Evolutionary conservation across 2,329 filamentous ascomycete genomes (phyloP).

Genomic region (Ascochyta koolunga): DNA sequence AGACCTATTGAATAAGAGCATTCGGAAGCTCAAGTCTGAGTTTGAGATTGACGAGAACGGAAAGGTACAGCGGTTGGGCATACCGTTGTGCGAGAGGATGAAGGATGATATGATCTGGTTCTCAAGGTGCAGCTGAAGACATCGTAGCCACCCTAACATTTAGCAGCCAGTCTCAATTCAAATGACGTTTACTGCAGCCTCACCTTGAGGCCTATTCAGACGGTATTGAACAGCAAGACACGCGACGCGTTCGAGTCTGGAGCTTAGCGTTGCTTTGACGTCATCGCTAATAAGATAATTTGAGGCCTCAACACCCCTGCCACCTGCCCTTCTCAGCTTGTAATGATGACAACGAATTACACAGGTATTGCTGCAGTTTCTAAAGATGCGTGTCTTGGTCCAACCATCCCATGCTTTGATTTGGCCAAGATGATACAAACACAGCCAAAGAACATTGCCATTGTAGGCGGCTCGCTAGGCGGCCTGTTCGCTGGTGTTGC

Average conservation of each 20-base stretch:
- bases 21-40: conserved; percentile 11
- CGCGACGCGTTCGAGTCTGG: too few species aligned
- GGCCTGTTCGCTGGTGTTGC: conserved; percentile 31
- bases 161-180: too few species aligned
- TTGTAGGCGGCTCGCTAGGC: conserved; percentile 31
- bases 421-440: conserved; percentile 15
- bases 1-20: not conserved
- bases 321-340: not conserved
- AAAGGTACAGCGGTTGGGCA: conserved; percentile 5
- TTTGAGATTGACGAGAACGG: conserved; percentile 10
- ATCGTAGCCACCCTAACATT: too few species aligned
- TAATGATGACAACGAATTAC: conserved; percentile 4
- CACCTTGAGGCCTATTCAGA: too few species aligned
- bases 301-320: not conserved
- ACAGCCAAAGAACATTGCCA: conserved; percentile 28
- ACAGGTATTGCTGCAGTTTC: not conserved
- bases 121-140: too few species aligned
- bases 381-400: not conserved
- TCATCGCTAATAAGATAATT: not conserved
- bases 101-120: conserved; percentile 17
- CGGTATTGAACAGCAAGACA: too few species aligned
- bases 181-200: too few species aligned
- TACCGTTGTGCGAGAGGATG: conserved; percentile 15
- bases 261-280: not conserved
- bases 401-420: not conserved